phyloP scores from a whole-genome alignment of 768 basidiomycete species.

The Rhodotorula kratochvilovae region DNA sequence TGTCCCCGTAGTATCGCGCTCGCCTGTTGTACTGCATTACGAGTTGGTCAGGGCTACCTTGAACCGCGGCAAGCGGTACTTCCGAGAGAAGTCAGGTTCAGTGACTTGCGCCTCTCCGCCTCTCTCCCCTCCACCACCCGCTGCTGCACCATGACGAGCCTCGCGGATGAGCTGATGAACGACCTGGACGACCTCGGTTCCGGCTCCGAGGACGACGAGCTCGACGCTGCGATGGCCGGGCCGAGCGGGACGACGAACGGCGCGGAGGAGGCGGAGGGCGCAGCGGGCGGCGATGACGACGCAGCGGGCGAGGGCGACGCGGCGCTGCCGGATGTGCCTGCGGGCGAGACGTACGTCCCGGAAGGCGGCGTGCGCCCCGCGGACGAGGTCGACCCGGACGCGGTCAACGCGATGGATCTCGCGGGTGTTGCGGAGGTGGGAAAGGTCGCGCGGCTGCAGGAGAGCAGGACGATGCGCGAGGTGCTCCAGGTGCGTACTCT shows the following conservation, averaged over 20 bases:
- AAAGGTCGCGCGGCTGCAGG: conserved; percentile 81
- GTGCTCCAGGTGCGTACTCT: conserved; percentile 62
- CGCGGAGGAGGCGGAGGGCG: conserved; percentile 49
- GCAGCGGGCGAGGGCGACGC: conserved; percentile 51
- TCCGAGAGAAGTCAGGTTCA: background rate
- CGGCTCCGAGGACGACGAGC: conserved; percentile 55
- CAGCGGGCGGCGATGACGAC: background rate
- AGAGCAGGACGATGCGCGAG: conserved; percentile 81
- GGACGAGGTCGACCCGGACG: conserved; percentile 90
- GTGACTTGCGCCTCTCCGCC: background rate
- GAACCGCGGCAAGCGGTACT: no score
- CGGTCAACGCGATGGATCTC: conserved; percentile 91
- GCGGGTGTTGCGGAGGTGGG: conserved; percentile 75
- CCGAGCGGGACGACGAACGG: conserved; percentile 42
- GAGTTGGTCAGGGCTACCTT: background rate
- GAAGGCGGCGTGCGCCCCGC: conserved; percentile 81
- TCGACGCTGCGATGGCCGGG: conserved; percentile 43
- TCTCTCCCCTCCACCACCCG: background rate
- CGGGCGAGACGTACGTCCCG: conserved; percentile 48
- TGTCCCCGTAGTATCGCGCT: no score
- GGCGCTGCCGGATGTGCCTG: conserved; percentile 52
- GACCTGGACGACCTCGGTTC: conserved; percentile 65
- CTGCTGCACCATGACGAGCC: conserved; percentile 43
- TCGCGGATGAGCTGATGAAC: conserved; percentile 87
- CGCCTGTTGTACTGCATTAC: background rate